phyloP scores from a whole-genome alignment of 805 yeast genomes.

The Hanseniaspora taiwanica region DNA sequence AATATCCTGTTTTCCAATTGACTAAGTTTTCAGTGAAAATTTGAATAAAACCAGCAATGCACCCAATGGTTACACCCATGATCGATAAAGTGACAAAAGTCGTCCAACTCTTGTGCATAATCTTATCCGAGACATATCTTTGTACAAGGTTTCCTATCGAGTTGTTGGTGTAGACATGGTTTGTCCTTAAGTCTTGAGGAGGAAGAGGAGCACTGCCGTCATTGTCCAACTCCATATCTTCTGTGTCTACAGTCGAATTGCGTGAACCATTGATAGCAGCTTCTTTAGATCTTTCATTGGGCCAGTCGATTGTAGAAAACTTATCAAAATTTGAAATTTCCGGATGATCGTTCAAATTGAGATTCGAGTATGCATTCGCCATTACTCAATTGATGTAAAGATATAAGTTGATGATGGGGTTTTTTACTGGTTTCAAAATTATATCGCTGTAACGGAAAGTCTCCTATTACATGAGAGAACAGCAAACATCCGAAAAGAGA shows the following conservation, averaged over 20 bases:
- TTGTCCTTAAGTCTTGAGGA: constrained; percentile 7
- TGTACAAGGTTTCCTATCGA: constrained; percentile 4
- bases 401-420: too few species aligned
- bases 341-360: not conserved
- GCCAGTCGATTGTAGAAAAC: constrained; percentile 40
- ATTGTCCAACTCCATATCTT: too few species aligned
- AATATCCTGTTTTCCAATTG: constrained; percentile 65
- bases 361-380: not conserved
- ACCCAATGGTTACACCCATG: constrained; percentile 69
- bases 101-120: constrained; percentile 19
- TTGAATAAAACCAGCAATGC: constrained; percentile 70
- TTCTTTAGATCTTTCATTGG: constrained; percentile 38
- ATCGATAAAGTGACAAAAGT: constrained; percentile 60
- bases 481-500: too few species aligned
- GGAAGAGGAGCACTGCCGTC: too few species aligned
- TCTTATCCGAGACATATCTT: constrained; percentile 4
- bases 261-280: too few species aligned
- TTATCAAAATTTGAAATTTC: too few species aligned
- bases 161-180: constrained; percentile 6
- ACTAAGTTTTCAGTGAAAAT: constrained; percentile 81
- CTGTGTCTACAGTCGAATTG: too few species aligned
- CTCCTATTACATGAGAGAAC: too few species aligned
- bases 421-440: too few species aligned
- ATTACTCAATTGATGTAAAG: too few species aligned
- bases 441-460: too few species aligned